phyloP scores from a whole-genome alignment of 108 stramenopile genomes.

The Discostella pseudostelligera region DNA sequence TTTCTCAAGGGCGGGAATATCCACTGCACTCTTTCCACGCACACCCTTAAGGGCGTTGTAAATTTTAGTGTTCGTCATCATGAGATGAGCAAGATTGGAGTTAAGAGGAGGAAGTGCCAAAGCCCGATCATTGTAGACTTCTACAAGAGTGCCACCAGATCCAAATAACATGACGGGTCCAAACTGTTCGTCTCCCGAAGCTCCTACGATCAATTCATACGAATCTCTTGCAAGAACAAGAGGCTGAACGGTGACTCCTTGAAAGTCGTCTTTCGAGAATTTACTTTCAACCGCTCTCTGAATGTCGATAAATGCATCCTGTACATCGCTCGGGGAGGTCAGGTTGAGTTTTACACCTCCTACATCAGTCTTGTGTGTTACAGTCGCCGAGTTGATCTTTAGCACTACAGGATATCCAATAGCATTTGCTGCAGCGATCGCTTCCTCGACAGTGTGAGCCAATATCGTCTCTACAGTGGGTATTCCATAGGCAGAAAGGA shows the following conservation, averaged over 20 bases:
- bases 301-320: constrained; percentile 24
- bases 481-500: constrained; percentile 32
- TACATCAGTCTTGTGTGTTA: constrained; percentile 46
- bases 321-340: constrained; percentile 26
- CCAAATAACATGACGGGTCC: constrained; percentile 44
- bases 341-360: constrained; percentile 43
- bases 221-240: constrained; percentile 21
- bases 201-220: constrained; percentile 36
- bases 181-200: constrained; percentile 31
- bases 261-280: constrained; percentile 15
- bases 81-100: constrained; percentile 33
- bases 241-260: constrained; percentile 37
- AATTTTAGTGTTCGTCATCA: constrained; percentile 39
- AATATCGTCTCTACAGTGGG: constrained; percentile 23
- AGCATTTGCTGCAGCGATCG: constrained; percentile 18
- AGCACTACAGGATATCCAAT: constrained; percentile 40
- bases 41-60: constrained; percentile 35
- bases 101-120: constrained; percentile 42
- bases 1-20: constrained; percentile 30
- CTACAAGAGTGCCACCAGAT: constrained; percentile 34
- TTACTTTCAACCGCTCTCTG: constrained; percentile 4
- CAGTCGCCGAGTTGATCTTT: constrained; percentile 32
- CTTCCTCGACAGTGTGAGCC: constrained; percentile 29
- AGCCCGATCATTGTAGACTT: constrained; percentile 25
- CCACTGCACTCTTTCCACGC: constrained; percentile 23